These are phyloP conservation scores for Eremothecium gossypii DNA, from an alignment of 1,139 yeast genomes.

Conservation along the genomic window DNA sequence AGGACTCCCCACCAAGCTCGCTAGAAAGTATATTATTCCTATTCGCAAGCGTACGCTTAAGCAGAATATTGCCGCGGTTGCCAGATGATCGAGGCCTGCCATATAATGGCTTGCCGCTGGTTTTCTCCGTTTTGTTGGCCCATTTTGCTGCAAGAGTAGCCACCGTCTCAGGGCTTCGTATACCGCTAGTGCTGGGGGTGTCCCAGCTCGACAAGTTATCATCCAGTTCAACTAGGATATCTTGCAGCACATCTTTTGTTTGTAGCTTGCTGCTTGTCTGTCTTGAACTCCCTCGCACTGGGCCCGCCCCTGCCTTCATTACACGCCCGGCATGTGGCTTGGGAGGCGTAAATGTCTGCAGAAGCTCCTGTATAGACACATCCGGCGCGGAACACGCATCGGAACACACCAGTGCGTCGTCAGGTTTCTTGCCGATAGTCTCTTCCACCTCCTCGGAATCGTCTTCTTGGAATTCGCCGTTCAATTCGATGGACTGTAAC, in stretches of 20 bases:
- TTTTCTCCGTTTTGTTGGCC: not conserved
- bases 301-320: no score
- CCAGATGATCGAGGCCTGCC: no score
- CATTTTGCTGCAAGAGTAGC: not conserved
- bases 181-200: conserved; percentile 1
- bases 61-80: no score
- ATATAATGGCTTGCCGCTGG: no score
- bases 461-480: conserved; percentile 6
- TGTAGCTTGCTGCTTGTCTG: not conserved
- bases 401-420: no score
- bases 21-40: not conserved
- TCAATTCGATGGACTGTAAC: conserved; percentile 5
- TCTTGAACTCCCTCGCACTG: no score
- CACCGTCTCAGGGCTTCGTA: not conserved
- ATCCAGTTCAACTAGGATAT: not conserved
- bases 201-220: conserved; percentile 2
- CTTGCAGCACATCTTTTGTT: not conserved
- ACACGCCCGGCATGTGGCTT: not conserved
- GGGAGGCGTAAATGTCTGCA: not conserved
- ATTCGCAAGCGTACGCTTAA: not conserved
- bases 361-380: not conserved
- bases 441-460: no score
- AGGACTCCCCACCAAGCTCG: not conserved
- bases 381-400: not conserved
- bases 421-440: no score